Base-by-base conservation (phyloP, 441 rosid genomes). In the Erodium texanum region DNA sequence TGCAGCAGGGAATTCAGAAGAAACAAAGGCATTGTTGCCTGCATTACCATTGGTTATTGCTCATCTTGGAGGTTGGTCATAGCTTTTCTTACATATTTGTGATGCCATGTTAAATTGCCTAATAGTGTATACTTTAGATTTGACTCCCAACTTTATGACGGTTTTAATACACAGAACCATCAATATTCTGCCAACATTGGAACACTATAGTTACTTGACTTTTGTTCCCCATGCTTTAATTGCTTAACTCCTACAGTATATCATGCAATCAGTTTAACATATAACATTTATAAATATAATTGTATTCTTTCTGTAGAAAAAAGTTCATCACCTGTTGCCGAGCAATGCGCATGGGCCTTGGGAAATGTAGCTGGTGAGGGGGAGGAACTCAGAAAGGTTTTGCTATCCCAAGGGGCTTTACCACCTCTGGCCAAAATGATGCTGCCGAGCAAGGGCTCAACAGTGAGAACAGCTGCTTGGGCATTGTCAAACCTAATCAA, bases 281-380 rank as follows among this genome's bases (percentile, higher is more conserved):
- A 19, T 8, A 56, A 9, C 16, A 19, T 16, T 56, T 22, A 19
- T 7, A 50, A 62, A 34, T 43, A 68, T 36, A 62, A 23, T 74
- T 73, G 65, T 45, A 66, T 64, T 68, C 71, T n/a, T 23, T 70
- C 9, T 70, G 75, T 81, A 93, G 99, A 94, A 80, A 89, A 88
- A 76, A 94, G 90, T 79, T 87, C 94, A 64, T 81, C 72, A 61
- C 92, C 88, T 41, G 97, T 94, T 71, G 96, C 96, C 63, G 97
- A 91, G 89, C 97, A 89, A 78, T 91, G 97, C 72, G 92, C 97
- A 34, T 88, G 97, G 97, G 99, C 96, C 20, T 79, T 91, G 81
- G 99, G 96, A 73, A 94, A 94, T 81, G 93, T 88, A 68, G 99
- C 99, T 16, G 94, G 97, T 68, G 97, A 91, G 84, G 99, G 97